Evolutionary conservation across 225 moss, liverwort and hornwort species (phyloP).

Genomic region (Physcomitrium patens): DNA sequence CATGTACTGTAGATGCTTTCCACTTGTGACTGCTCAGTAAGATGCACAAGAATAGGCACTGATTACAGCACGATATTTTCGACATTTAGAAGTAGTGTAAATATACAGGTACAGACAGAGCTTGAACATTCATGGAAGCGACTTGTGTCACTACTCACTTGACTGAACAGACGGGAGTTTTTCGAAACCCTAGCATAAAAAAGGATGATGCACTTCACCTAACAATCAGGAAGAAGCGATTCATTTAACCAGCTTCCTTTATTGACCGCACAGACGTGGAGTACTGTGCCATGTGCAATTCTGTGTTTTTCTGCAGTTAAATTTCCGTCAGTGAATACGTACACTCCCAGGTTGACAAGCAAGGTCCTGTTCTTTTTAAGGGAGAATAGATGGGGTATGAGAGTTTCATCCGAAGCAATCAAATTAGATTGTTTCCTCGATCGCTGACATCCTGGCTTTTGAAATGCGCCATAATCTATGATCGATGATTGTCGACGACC

Average conservation of each 20-base stretch:
- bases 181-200: constrained; percentile 11
- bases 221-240: too few relatives aligned
- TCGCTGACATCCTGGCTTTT: neutral
- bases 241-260: too few relatives aligned
- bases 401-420: neutral
- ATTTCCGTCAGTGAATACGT: too few relatives aligned
- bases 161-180: constrained; percentile 21
- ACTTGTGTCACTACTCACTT: constrained; percentile 9
- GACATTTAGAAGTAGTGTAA: constrained; percentile 28
- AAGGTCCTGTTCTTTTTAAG: too few relatives aligned
- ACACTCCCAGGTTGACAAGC: too few relatives aligned
- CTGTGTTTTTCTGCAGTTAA: too few relatives aligned
- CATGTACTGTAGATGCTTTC: neutral
- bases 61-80: neutral
- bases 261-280: too few relatives aligned
- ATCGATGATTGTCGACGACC: neutral
- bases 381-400: neutral
- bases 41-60: neutral
- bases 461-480: neutral
- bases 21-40: too few relatives aligned
- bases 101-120: constrained; percentile 21
- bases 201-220: too few relatives aligned
- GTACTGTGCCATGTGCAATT: too few relatives aligned
- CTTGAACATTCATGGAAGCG: constrained; percentile 7
- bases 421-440: neutral